These are phyloP conservation scores for Furcasterigmium sp. DNA, from an alignment of 2,329 filamentous ascomycete genomes.

Conservation along the genomic window DNA sequence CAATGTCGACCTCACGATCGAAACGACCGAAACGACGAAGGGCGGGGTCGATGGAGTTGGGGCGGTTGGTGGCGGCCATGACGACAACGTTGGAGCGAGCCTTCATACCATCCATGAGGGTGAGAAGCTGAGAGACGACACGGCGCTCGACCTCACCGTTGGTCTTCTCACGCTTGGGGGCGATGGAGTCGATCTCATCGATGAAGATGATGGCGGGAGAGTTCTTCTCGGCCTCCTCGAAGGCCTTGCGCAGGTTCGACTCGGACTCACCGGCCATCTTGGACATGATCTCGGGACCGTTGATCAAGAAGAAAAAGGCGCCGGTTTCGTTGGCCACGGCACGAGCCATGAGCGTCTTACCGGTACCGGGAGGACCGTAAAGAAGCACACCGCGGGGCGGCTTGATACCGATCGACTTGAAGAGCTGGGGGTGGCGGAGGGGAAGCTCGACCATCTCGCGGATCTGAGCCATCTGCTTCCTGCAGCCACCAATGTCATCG, in stretches of 20 bases:
- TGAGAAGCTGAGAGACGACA: constrained; percentile 92
- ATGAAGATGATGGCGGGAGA: constrained; percentile 99
- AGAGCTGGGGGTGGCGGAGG: constrained; percentile 92
- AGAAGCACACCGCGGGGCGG: constrained; percentile 96
- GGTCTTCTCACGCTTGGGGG: constrained; percentile 99
- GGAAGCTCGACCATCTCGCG: constrained; percentile 97
- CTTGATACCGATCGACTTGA: constrained; percentile 99
- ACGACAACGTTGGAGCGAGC: constrained; percentile 97
- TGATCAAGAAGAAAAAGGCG: constrained; percentile 99
- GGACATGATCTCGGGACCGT: constrained; percentile 99
- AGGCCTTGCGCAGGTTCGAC: constrained; percentile 97
- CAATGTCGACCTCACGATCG: constrained; percentile 97
- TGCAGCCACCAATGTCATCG: constrained; percentile 97
- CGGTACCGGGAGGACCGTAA: constrained; percentile 93
- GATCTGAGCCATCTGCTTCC: constrained; percentile 99
- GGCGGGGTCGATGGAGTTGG: constrained; percentile 97
- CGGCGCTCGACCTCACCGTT: constrained; percentile 98
- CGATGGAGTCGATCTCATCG: constrained; percentile 98
- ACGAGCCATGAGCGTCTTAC: constrained; percentile 98
- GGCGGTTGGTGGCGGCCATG: constrained; percentile 98
- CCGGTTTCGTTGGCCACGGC: constrained; percentile 98
- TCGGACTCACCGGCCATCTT: constrained; percentile 99
- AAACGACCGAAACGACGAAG: constrained; percentile 97
- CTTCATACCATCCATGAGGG: constrained; percentile 99
- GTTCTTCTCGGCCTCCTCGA: constrained; percentile 99